Conservation (phyloP, 495 filamentous ascomycete species). For the Ramalina intermedia region DNA sequence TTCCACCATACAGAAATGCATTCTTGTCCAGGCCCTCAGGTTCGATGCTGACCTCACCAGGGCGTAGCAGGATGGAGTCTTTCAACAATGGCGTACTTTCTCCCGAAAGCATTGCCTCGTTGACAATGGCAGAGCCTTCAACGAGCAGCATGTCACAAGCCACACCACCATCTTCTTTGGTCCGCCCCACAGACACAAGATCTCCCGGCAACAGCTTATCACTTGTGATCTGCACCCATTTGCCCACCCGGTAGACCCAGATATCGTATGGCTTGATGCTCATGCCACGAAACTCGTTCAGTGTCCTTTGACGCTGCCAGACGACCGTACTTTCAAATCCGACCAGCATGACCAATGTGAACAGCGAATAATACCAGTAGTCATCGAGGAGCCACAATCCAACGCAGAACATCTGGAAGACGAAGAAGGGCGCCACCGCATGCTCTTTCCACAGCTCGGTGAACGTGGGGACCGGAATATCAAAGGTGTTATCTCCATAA, state of each 20-base stretch:
- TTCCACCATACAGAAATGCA: constrained; percentile 88
- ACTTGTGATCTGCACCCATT: constrained; percentile 81
- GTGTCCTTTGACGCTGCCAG: constrained; percentile 94
- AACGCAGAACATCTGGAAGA: constrained; percentile 98
- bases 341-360: constrained; percentile 96
- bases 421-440: constrained; percentile 96
- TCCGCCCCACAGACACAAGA: constrained; percentile 82
- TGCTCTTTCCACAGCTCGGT: constrained; percentile 95
- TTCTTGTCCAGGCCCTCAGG: constrained; percentile 91
- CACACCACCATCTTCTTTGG: constrained; percentile 92
- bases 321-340: constrained; percentile 97
- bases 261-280: constrained; percentile 96
- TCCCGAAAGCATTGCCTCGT: constrained; percentile 97
- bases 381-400: constrained; percentile 98
- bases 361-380: constrained; percentile 99
- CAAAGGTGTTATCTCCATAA: constrained; percentile 93
- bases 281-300: constrained; percentile 97
- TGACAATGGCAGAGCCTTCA: constrained; percentile 92
- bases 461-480: constrained; percentile 93
- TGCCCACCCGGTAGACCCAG: constrained; percentile 70
- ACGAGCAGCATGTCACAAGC: constrained; percentile 94
- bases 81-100: constrained; percentile 96
- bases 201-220: constrained; percentile 95
- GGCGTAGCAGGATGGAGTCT: constrained; percentile 86
- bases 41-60: constrained; percentile 70